phyloP scores from a whole-genome alignment of 192 early-diverging fungal species.

The Glomus cerebriforme region DNA sequence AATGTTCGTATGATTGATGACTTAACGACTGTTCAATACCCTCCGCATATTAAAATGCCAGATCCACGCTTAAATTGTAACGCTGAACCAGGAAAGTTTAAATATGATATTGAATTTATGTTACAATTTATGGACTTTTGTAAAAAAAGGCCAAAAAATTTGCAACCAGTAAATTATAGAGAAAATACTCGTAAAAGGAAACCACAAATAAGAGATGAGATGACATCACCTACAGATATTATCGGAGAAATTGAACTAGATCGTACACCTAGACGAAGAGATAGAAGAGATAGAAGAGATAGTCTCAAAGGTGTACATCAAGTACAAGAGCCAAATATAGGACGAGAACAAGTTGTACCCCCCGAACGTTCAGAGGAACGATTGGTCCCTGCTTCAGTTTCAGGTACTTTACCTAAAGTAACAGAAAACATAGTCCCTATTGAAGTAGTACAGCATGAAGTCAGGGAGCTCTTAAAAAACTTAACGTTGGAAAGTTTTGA shows the following conservation, averaged over 20 bases:
- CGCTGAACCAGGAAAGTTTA: slow-evolving; percentile 62
- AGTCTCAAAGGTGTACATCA: slow-evolving; percentile 51
- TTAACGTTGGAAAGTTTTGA: slow-evolving; percentile 95
- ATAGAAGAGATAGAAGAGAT: slow-evolving; percentile 58
- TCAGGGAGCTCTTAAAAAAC: slow-evolving; percentile 93
- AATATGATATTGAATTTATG: slow-evolving; percentile 76
- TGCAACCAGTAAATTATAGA: slow-evolving; percentile 34
- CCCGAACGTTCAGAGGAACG: slow-evolving; percentile 80
- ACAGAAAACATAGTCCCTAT: slow-evolving; percentile 46
- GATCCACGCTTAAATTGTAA: slow-evolving; percentile 39
- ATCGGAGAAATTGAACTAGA: slow-evolving; percentile 39
- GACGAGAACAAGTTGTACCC: slow-evolving; percentile 68
- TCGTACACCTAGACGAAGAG: slow-evolving; percentile 54
- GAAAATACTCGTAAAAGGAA: background rate
- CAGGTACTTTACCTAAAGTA: slow-evolving; percentile 37
- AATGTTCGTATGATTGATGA: slow-evolving; percentile 50
- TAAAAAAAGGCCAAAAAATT: slow-evolving; percentile 59
- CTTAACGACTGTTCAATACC: slow-evolving; percentile 45
- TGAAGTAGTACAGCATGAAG: slow-evolving; percentile 74
- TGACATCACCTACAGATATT: background rate
- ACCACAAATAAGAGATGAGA: background rate
- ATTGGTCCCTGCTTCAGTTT: slow-evolving; percentile 65
- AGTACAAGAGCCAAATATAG: slow-evolving; percentile 50
- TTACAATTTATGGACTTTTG: slow-evolving; percentile 72
- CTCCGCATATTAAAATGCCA: slow-evolving; percentile 56